Evolutionary conservation across 352 stramenopile genomes (phyloP), one percentile per base, ranked within the genome.

Genomic region (Globisporangium okanoganense): DNA sequence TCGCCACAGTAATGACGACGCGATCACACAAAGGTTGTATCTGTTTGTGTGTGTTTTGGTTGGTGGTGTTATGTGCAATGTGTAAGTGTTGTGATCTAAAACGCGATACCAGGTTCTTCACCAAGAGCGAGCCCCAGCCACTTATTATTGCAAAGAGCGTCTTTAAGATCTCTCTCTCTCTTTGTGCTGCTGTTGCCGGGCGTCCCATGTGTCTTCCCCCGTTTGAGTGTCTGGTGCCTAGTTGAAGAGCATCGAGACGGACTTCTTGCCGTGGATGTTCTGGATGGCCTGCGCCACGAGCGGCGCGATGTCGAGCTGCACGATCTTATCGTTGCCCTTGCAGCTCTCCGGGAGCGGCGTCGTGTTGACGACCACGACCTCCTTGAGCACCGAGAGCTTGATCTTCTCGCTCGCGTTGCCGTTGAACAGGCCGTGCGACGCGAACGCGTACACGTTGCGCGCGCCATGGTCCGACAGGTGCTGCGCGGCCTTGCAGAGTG

Each of bases 191-290:
- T 13, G 18, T 29, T 18, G 27, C 16, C 22, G 14, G 16, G 14
- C 48, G 24, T n/a, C 9, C 5, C 14, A 24, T 53, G n/a, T n/a
- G n/a, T n/a, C n/a, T n/a, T n/a, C n/a, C n/a, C n/a, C n/a, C n/a
- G n/a, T n/a, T n/a, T n/a, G n/a, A n/a, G n/a, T n/a, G n/a, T n/a
- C n/a, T n/a, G n/a, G 29, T 33, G 29, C 73, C 71, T 98, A 99
- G 75, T 99, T 98, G 80, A 99, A 99, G 31, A 99, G 89, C 72
- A 98, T 97, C 36, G 97, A 99, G 61, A 99, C 97, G 69, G 95
- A 99, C 82, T 99, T 99, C 79, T 99, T 99, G 72, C 97, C 90
- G 83, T 99, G 97, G 75, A 99, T 99, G 79, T 99, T 99, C 78
- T 98, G 97, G 71, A 99, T 99, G n/a, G 97, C 97, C 70, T 99